A percentile compares a stretch with the other conserved stretches of the same genome.
phyloP scores from a whole-genome alignment of 2,329 filamentous ascomycete genomes.

The Scedosporium dehoogii region DNA sequence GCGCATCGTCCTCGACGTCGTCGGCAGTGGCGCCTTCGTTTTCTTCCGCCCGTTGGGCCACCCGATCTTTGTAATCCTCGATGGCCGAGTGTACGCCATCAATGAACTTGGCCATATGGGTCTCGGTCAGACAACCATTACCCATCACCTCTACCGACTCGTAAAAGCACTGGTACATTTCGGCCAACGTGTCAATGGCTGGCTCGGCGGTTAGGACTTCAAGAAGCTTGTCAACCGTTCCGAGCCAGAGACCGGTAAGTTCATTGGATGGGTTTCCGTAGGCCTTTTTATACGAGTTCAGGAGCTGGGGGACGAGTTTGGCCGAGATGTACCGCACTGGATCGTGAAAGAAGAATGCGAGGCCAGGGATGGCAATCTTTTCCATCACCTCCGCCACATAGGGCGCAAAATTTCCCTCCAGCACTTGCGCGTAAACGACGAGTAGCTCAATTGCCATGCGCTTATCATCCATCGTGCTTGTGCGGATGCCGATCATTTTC shows the following conservation, averaged over 20 bases:
- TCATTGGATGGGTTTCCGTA: conserved; percentile 74
- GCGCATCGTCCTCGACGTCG: conserved; percentile 81
- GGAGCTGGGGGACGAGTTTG: conserved; percentile 84
- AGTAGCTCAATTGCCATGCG: conserved; percentile 99
- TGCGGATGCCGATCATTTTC: conserved; percentile 97
- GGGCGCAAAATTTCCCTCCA: conserved; percentile 86
- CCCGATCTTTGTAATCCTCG: conserved; percentile 85
- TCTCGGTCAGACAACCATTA: conserved; percentile 65
- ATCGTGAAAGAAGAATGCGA: conserved; percentile 99
- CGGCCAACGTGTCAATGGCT: conserved; percentile 88
- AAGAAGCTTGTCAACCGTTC: conserved; percentile 79
- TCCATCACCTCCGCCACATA: conserved; percentile 93
- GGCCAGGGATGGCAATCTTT: conserved; percentile 84
- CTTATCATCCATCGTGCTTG: conserved; percentile 94
- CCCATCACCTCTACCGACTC: conserved; percentile 93
- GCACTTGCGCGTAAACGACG: conserved; percentile 90
- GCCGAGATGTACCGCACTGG: conserved; percentile 91
- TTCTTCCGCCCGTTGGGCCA: conserved; percentile 75
- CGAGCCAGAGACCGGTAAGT: conserved; percentile 73
- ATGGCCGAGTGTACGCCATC: conserved; percentile 75
- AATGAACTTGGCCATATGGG: conserved; percentile 82
- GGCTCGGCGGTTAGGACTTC: conserved; percentile 91
- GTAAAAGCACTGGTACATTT: conserved; percentile 99
- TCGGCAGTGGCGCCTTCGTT: conserved; percentile 62
- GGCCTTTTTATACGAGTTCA: conserved; percentile 89